phyloP scores from a whole-genome alignment of 305 asterid genomes.

The Fraxinus greggii region DNA sequence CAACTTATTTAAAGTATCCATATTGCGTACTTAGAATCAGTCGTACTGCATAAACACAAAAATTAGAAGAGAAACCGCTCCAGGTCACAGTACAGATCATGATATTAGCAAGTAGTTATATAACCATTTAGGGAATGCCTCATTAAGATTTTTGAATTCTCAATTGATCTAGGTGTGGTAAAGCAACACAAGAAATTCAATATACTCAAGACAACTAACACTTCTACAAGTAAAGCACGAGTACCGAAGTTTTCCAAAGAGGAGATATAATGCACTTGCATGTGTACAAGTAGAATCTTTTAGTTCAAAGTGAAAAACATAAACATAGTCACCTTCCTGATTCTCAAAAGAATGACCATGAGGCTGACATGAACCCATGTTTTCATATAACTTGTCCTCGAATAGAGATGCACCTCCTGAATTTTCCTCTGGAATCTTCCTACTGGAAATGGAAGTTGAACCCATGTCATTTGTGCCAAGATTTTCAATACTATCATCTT shows the following conservation, averaged over 20 bases:
- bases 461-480: conserved; percentile 42
- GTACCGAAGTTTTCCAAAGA: neutral
- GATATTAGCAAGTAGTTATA: neutral
- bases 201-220: neutral
- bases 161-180: neutral
- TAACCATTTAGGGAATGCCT: neutral
- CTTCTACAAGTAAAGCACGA: neutral
- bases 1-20: neutral
- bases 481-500: conserved; percentile 44
- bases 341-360: conserved; percentile 41
- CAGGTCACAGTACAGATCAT: neutral
- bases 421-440: conserved; percentile 53
- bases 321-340: conserved; percentile 50
- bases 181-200: neutral
- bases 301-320: conserved; percentile 8
- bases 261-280: neutral
- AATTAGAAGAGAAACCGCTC: neutral
- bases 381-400: conserved; percentile 52
- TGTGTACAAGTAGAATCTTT: neutral
- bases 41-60: neutral
- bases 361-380: conserved; percentile 50
- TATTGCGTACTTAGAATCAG: neutral
- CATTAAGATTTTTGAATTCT: neutral
- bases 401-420: conserved; percentile 48
- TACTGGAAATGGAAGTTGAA: conserved; percentile 44